Conservation (phyloP, 1,284 basidiomycete genomes). For the Tilletia caries region DNA sequence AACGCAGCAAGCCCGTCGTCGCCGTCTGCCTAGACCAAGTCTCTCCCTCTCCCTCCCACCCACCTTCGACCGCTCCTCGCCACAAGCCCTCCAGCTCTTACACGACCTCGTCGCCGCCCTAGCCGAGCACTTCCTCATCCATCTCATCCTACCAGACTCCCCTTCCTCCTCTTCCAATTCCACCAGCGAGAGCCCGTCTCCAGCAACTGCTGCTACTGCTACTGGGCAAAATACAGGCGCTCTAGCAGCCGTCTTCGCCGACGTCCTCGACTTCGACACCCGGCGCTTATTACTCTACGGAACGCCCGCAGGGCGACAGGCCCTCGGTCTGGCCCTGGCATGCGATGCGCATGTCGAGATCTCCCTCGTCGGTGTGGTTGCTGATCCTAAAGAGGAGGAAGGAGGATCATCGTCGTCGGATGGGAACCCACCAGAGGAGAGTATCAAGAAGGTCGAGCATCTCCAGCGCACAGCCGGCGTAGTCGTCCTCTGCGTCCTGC, state of each 20-base stretch:
- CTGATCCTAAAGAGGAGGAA: background rate
- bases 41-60: slow-evolving; percentile 21
- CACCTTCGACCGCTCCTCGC: slow-evolving; percentile 14
- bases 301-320: slow-evolving; percentile 16
- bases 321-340: slow-evolving; percentile 16
- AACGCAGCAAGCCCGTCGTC: too few relatives aligned
- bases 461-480: slow-evolving; percentile 16
- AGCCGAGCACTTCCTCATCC: slow-evolving; percentile 15
- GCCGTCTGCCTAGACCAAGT: slow-evolving; percentile 12
- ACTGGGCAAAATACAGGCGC: background rate
- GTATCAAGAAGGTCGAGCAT: slow-evolving; percentile 14
- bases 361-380: background rate
- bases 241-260: slow-evolving; percentile 11
- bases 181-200: background rate
- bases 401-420: too few relatives aligned
- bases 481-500: slow-evolving; percentile 4
- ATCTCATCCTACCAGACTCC: slow-evolving; percentile 15
- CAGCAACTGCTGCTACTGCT: too few relatives aligned
- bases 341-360: slow-evolving; percentile 24
- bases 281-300: slow-evolving; percentile 21
- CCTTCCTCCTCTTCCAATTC: background rate
- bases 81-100: background rate
- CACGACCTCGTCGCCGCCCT: slow-evolving; percentile 10
- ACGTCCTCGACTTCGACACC: slow-evolving; percentile 18
- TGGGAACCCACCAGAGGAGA: too few relatives aligned